phyloP scores from a whole-genome alignment of 1,284 basidiomycete species.

The Fomitiporia mediterranea region DNA sequence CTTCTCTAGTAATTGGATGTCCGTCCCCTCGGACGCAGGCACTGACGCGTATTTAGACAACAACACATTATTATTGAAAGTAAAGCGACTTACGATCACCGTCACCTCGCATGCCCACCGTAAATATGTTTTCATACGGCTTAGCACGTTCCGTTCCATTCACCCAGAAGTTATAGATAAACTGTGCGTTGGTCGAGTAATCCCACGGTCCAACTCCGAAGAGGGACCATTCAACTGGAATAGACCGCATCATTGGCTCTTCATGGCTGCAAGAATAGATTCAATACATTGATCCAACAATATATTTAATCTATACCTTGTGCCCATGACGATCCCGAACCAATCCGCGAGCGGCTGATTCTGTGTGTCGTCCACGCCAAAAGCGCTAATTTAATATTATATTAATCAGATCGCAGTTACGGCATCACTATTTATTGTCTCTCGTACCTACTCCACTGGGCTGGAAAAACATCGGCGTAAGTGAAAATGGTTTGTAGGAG shows the following conservation, averaged over 20 bases:
- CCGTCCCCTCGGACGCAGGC: constrained; percentile 44
- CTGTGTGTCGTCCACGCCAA: constrained; percentile 60
- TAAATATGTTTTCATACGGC: constrained; percentile 56
- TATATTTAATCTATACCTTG: constrained; percentile 34
- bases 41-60: constrained; percentile 32
- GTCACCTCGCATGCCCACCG: constrained; percentile 62
- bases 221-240: constrained; percentile 54
- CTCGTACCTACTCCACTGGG: neutral
- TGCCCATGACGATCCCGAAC: constrained; percentile 70
- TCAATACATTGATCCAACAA: neutral
- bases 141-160: constrained; percentile 51
- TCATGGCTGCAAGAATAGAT: constrained; percentile 41
- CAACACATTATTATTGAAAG: neutral
- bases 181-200: constrained; percentile 47
- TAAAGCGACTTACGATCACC: constrained; percentile 45
- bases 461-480: neutral
- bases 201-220: constrained; percentile 58
- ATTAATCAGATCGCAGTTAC: neutral
- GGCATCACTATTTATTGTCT: neutral
- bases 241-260: constrained; percentile 62
- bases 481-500: neutral
- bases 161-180: constrained; percentile 56
- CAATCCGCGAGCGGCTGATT: constrained; percentile 63
- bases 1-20: constrained; percentile 48
- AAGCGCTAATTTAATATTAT: constrained; percentile 41